Percentiles rank a stretch among this genome's conserved stretches.
These are phyloP conservation scores for Mortierella sp. DNA, from an alignment of 371 early-diverging fungal genomes.

Conservation along the genomic window DNA sequence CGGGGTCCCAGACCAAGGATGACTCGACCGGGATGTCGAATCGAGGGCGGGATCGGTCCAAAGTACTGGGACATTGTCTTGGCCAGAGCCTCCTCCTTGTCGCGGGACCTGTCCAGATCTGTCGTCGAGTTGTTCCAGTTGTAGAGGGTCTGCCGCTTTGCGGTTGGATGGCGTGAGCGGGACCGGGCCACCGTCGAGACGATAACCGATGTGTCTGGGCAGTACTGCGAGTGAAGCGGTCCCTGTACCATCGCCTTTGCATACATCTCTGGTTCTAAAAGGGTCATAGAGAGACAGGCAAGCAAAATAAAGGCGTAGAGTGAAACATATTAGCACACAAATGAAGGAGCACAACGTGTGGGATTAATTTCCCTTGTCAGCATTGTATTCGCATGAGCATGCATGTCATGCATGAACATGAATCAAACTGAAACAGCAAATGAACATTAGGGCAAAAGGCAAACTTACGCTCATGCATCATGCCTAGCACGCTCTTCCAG, in stretches of 20 bases:
- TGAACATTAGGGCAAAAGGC: too few relatives aligned
- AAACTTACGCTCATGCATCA: conserved; percentile 43
- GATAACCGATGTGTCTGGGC: conserved; percentile 40
- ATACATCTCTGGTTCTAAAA: conserved; percentile 40
- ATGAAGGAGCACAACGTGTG: too few relatives aligned
- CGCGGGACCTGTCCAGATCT: conserved; percentile 45
- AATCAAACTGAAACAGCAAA: neutral
- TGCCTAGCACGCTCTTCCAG: conserved; percentile 44
- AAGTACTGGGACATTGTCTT: conserved; percentile 53
- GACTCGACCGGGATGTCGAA: conserved; percentile 31
- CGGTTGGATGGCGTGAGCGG: conserved; percentile 33
- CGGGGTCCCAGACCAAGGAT: conserved; percentile 33
- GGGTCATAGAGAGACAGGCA: neutral
- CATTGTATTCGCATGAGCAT: neutral
- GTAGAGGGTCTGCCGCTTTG: conserved; percentile 34
- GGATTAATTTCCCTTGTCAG: too few relatives aligned
- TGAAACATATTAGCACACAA: neutral
- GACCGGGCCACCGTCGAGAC: conserved; percentile 38
- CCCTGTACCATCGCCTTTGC: conserved; percentile 39
- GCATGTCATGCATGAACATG: neutral
- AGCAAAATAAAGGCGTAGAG: neutral
- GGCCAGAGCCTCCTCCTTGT: conserved; percentile 53
- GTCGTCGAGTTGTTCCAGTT: conserved; percentile 58
- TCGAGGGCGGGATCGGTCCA: conserved; percentile 49
- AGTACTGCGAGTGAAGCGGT: conserved; percentile 23